phyloP scores from a whole-genome alignment of 2,329 filamentous ascomycete genomes.

The Aspergillus eucalypticola region DNA sequence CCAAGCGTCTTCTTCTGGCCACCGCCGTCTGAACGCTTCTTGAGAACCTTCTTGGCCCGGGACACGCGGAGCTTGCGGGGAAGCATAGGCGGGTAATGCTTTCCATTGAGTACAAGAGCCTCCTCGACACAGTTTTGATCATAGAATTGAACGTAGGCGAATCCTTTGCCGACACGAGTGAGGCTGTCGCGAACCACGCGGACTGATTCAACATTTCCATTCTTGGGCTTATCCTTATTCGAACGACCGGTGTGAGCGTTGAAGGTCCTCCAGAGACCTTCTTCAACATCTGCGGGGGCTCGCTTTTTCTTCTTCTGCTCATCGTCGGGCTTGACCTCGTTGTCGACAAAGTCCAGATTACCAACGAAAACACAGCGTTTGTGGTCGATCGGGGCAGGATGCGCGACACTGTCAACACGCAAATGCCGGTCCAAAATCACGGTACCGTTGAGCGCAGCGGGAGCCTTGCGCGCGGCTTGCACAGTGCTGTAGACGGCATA shows the following conservation, averaged over 20 bases:
- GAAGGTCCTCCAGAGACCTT: slow-evolving; percentile 62
- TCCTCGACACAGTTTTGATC: slow-evolving; percentile 86
- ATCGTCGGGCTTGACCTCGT: slow-evolving; percentile 69
- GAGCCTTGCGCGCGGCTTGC: slow-evolving; percentile 73
- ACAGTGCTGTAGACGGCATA: slow-evolving; percentile 85
- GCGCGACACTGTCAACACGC: slow-evolving; percentile 85
- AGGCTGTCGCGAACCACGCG: slow-evolving; percentile 85
- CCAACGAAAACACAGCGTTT: slow-evolving; percentile 93
- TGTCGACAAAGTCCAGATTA: slow-evolving; percentile 93
- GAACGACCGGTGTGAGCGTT: slow-evolving; percentile 36
- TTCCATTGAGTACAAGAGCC: slow-evolving; percentile 83
- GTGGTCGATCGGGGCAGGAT: slow-evolving; percentile 79
- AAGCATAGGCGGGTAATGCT: slow-evolving; percentile 93
- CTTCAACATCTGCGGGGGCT: slow-evolving; percentile 80
- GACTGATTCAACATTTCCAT: slow-evolving; percentile 86
- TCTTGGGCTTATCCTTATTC: slow-evolving; percentile 46
- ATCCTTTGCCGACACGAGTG: slow-evolving; percentile 92
- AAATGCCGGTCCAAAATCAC: slow-evolving; percentile 83
- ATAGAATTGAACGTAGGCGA: slow-evolving; percentile 96
- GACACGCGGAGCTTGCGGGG: slow-evolving; percentile 82
- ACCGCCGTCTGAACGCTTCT: slow-evolving; percentile 35
- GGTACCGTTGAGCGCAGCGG: slow-evolving; percentile 77
- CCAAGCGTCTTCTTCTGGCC: slow-evolving; percentile 26
- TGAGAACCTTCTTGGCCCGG: slow-evolving; percentile 72
- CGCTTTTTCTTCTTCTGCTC: slow-evolving; percentile 70